Conservation (phyloP, 2,329 filamentous ascomycete species). For the Colletotrichum gloeosporioides region DNA sequence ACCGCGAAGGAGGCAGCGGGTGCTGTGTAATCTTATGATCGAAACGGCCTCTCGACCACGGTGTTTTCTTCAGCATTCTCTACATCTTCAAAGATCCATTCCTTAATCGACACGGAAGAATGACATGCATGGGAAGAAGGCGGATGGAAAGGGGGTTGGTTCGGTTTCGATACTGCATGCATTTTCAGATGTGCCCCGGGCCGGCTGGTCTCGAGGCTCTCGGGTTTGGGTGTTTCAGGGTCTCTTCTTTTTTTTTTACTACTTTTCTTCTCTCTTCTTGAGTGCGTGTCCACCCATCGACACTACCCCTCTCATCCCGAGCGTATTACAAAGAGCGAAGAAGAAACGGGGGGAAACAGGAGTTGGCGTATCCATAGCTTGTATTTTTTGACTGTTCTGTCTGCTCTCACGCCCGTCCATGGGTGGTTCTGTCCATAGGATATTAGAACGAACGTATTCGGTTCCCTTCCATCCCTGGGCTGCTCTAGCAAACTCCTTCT, state of each 20-base stretch:
- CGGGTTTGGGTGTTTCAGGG: constrained; percentile 1
- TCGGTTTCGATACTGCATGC: constrained; percentile 6
- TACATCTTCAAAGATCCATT: background rate
- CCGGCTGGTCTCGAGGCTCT: constrained; percentile 15
- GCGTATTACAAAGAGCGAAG: constrained; percentile 25
- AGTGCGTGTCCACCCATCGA: background rate
- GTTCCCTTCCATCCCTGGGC: constrained; percentile 2
- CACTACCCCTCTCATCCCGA: constrained; percentile 4
- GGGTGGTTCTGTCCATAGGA: constrained; percentile 20
- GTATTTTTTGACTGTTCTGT: constrained; percentile 25
- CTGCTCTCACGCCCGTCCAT: constrained; percentile 20
- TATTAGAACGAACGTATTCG: constrained; percentile 19
- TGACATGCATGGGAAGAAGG: constrained; percentile 7
- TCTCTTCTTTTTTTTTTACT: constrained; percentile 25
- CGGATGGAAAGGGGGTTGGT: background rate
- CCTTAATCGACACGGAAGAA: background rate
- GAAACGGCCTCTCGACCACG: background rate
- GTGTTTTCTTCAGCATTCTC: background rate
- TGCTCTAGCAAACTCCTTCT: background rate
- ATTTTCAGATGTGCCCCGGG: constrained; percentile 14
- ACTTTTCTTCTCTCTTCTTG: constrained; percentile 15
- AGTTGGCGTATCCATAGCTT: constrained; percentile 30
- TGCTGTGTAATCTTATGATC: constrained; percentile 60
- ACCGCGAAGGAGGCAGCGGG: constrained; percentile 44
- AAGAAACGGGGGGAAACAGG: constrained; percentile 26